Percentiles rank a stretch among this genome's conserved stretches.
Conservation (phyloP, 805 yeast genomes). For the Ascoidea tarda region DNA sequence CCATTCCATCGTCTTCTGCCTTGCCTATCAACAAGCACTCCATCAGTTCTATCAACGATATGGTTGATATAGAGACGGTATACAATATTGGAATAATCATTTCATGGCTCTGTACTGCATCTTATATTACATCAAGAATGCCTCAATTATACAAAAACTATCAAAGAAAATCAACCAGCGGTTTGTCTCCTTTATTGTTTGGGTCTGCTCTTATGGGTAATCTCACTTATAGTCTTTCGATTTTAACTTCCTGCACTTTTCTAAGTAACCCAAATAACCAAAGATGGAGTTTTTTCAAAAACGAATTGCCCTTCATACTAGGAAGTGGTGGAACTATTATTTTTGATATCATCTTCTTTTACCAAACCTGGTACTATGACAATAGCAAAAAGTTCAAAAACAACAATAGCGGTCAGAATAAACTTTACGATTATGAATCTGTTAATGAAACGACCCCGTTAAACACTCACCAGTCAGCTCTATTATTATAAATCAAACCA, state of each 20-base stretch:
- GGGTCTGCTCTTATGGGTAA: slow-evolving; percentile 72
- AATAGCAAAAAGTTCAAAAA: not conserved
- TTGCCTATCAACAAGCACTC: slow-evolving; percentile 3
- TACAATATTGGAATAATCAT: slow-evolving; percentile 27
- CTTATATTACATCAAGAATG: slow-evolving; percentile 65
- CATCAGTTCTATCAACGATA: not conserved
- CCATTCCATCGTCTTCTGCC: slow-evolving; percentile 13
- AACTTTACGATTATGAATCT: no score
- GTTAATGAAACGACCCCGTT: no score
- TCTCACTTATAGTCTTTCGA: slow-evolving; percentile 60
- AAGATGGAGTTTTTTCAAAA: slow-evolving; percentile 34
- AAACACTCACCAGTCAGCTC: no score
- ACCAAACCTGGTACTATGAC: slow-evolving; percentile 23
- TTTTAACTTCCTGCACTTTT: slow-evolving; percentile 50
- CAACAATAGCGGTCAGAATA: not conserved
- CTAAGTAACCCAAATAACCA: slow-evolving; percentile 18
- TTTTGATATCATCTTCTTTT: slow-evolving; percentile 61
- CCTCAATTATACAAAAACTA: slow-evolving; percentile 79
- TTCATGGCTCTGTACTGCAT: slow-evolving; percentile 70
- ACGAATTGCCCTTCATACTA: slow-evolving; percentile 68
- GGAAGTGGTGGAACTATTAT: slow-evolving; percentile 80
- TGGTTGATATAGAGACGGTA: slow-evolving; percentile 3
- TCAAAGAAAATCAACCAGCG: slow-evolving; percentile 69
- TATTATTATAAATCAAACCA: no score
- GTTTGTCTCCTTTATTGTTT: slow-evolving; percentile 70